Evolutionary conservation across 768 basidiomycete species (phyloP), one percentile per base, ranked within the genome.

Genomic region (Amanita subjunquillea): DNA sequence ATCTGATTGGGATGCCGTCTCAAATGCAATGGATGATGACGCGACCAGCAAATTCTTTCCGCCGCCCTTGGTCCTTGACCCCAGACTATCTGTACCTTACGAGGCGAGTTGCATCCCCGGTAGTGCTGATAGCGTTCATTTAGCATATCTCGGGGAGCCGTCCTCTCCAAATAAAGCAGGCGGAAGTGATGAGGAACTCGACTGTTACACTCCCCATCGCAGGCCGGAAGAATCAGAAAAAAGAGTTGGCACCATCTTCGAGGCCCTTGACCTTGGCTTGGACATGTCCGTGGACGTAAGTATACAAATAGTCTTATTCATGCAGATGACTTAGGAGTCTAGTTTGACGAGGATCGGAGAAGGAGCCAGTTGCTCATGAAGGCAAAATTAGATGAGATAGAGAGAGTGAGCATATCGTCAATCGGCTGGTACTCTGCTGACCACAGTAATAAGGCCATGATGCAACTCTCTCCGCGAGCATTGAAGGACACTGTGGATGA

Each of bases 311-410:
- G 22, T 48, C 8, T 56, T 55, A 40, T 17, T 36, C 50, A 41
- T 40, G 48, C 50, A 22, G 41, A 23, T 47, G 44, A 12, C 48
- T 39, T 50, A 50, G 27, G 38, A 40, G 27, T 17, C 10, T 39
- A 87, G 84, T 83, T 76, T 58, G 83, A 87, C 54, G 77, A 80
- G 60, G 87, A 88, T 65, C 76, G 78, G 54, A 76, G 87, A 39
- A 78, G 76, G 60, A 90, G 87, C 63, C 88, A 90, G 58, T 76
- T 80, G 57, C 66, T 84, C 40, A 80, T 91, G 81, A 80, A 74
- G 58, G 80, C 82, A 15, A 78, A 85, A 62, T 68, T 91, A 22
- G 89, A 91, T 61, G 84, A 85, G 65, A 85, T 91, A 44, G 88
- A 91, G 62, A 76, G 76, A 73, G 87, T 72, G 55, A 6, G 59